These are phyloP conservation scores for Scutellaria barbata DNA, from an alignment of 257 asterid species.

Conservation along the genomic window DNA sequence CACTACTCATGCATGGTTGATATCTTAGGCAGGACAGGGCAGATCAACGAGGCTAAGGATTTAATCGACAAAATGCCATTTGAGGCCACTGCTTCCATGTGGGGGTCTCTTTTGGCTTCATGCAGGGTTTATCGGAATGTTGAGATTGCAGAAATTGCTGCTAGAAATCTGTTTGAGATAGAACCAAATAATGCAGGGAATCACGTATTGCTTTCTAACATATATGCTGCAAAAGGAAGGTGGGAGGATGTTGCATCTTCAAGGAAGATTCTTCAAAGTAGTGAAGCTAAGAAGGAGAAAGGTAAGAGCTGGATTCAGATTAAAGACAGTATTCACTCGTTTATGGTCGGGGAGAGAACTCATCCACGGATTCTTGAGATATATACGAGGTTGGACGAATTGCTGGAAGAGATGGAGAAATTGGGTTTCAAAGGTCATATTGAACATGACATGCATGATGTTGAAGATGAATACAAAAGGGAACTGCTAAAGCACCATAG, in stretches of 20 bases:
- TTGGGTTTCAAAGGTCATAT: conserved; percentile 67
- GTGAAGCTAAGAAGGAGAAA: conserved; percentile 79
- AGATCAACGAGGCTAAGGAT: conserved; percentile 69
- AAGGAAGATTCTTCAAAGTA: conserved; percentile 68
- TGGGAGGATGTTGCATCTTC: conserved; percentile 83
- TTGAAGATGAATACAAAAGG: conserved; percentile 65
- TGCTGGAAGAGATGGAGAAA: conserved; percentile 64
- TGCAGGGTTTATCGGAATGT: conserved; percentile 73
- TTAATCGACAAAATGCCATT: conserved; percentile 76
- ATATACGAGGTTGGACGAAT: conserved; percentile 58
- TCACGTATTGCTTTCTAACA: conserved; percentile 78
- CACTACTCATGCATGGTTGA: conserved; percentile 93
- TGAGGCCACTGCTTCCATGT: conserved; percentile 81
- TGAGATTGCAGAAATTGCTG: conserved; percentile 80
- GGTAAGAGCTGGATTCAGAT: conserved; percentile 95
- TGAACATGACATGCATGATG: conserved; percentile 83
- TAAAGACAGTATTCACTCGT: conserved; percentile 68
- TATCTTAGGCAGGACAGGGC: conserved; percentile 75
- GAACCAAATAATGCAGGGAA: conserved; percentile 93
- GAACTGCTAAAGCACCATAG: conserved; percentile 80
- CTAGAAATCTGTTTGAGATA: conserved; percentile 66
- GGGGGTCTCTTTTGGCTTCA: conserved; percentile 92
- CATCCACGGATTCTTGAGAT: conserved; percentile 73
- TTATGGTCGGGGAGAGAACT: conserved; percentile 77
- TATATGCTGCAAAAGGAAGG: conserved; percentile 72